Evolutionary conservation across 352 stramenopile species (phyloP), one percentile per base, ranked within the genome.

Genomic region (Phytophthora pseudosyringae): DNA sequence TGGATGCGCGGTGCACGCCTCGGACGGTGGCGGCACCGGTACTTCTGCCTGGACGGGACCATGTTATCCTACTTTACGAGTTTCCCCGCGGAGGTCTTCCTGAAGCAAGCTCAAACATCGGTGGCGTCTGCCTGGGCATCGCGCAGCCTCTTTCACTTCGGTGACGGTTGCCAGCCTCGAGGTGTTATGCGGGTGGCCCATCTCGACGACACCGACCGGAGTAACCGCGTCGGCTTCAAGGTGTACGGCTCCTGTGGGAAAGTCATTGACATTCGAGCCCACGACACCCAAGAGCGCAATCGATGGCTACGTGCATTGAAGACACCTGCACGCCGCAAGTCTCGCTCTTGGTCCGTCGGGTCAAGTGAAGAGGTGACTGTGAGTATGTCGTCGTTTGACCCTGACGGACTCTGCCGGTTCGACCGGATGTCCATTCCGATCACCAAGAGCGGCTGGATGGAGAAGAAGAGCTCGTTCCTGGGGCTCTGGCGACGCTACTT

Each of bases 61-160:
- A 71, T 93, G 67, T 47, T 93, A 11, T 80, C 80, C 41, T 90
- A 89, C 45, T 93, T 90, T 49, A 77, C 78, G 3, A 84, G 75
- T 21, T 93, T 93, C 45, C 83, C 83, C 9, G 81, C 76, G 13
- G 85, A 93, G 39, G 80, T 91, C 25, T 91, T 93, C 54, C 33
- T 93, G 13, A 83, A 82, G 16, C 85, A 90, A 60, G 71, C 76
- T 11, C 66, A 72, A 49, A 41, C 60, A 5, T 68, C 62, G 8
- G 48, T 71, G 21, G 51, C 71, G 11, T 64, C 66, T 12, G 48
- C 62, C 12, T 66, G 69, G 69, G 49, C 81, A 43, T 62, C 62
- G 13, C 62, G 62, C 32, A 71, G 69, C 16, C 50, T 69, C 2
- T 72, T 83, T 31, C 75, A 80, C 41, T 81, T 88, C 55, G 76